Evolutionary conservation across 805 yeast genomes (phyloP).

Genomic region (Saturnispora quitensis): DNA sequence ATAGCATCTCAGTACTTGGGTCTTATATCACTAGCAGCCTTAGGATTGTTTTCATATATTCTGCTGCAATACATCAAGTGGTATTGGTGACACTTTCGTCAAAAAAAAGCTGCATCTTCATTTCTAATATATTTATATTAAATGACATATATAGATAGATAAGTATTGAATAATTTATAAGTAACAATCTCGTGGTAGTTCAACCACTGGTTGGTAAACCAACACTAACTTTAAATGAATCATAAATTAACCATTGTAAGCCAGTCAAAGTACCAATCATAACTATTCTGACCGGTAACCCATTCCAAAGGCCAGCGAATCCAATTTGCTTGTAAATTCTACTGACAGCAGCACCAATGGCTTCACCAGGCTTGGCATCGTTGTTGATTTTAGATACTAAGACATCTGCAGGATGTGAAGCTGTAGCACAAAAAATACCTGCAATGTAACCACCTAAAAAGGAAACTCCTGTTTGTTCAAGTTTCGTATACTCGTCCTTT

Average conservation of each 20-base stretch:
- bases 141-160: not conserved
- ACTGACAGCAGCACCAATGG: constrained; percentile 53
- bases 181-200: not conserved
- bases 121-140: not conserved
- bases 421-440: constrained; percentile 92
- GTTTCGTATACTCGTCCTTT: constrained; percentile 56
- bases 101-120: not conserved
- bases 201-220: constrained; percentile 92
- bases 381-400: constrained; percentile 90
- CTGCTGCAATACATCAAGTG: constrained; percentile 24
- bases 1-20: not conserved
- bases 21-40: constrained; percentile 12
- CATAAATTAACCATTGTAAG: constrained; percentile 94
- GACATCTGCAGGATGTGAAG: constrained; percentile 98
- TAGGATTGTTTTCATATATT: constrained; percentile 22
- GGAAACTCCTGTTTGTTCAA: constrained; percentile 89
- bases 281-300: constrained; percentile 84
- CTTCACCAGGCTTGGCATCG: constrained; percentile 56
- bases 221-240: constrained; percentile 86
- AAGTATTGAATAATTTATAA: not conserved
- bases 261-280: constrained; percentile 98
- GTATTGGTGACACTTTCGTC: not conserved
- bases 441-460: constrained; percentile 95
- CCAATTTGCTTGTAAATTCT: constrained; percentile 82
- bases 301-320: constrained; percentile 89